These are phyloP conservation scores for Begonia peltatifolia DNA, from an alignment of 306 rosid genomes.

Conservation along the genomic window DNA sequence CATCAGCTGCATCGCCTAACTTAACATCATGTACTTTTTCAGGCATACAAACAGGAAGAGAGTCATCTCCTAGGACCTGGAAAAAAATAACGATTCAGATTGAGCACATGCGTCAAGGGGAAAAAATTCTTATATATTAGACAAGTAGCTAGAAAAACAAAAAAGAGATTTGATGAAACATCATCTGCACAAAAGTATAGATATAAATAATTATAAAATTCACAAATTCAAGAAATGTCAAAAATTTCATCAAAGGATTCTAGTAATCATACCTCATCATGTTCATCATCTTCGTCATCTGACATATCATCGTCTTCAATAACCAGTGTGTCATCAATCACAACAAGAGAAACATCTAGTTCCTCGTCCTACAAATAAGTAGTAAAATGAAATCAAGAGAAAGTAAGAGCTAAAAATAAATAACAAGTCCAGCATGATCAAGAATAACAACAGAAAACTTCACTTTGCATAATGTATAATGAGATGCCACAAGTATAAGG, in stretches of 20 bases:
- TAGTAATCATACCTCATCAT: constrained; percentile 61
- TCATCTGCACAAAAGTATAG: too few species aligned
- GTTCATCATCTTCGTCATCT: constrained; percentile 95
- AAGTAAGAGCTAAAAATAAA: too few species aligned
- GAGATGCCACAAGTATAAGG: too few species aligned
- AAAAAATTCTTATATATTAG: not conserved
- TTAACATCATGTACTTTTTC: constrained; percentile 96
- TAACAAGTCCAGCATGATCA: too few species aligned
- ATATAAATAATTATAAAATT: too few species aligned
- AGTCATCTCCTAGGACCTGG: constrained; percentile 84
- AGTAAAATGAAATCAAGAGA: too few species aligned
- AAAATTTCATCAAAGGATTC: not conserved
- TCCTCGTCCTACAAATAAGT: constrained; percentile 59
- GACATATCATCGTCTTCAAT: constrained; percentile 97
- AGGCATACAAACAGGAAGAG: constrained; percentile 85
- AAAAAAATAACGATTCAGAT: constrained; percentile 2
- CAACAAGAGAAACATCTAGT: constrained; percentile 75
- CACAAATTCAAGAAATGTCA: too few species aligned
- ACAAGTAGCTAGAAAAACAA: not conserved
- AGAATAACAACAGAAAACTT: too few species aligned
- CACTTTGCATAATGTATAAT: too few species aligned
- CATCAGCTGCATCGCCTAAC: constrained; percentile 80
- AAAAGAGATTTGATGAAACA: too few species aligned
- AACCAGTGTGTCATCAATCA: constrained; percentile 86
- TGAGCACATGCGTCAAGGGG: not conserved